Conservation (phyloP, 2,329 filamentous ascomycete species). For the Trichoderma sp. region DNA sequence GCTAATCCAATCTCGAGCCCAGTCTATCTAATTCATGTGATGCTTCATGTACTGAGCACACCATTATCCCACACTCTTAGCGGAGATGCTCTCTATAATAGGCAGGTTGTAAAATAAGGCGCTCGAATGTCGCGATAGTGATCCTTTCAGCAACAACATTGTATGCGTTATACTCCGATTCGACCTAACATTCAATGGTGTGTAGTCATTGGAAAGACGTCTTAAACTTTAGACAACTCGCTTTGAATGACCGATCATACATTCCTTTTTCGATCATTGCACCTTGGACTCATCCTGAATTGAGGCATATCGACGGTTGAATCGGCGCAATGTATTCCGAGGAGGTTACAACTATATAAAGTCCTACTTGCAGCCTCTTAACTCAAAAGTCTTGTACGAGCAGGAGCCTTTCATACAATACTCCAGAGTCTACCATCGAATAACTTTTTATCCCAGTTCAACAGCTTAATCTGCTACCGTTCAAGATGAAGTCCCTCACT, state of each 20-base stretch:
- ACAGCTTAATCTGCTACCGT: neutral
- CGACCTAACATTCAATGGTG: neutral
- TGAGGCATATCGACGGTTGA: neutral
- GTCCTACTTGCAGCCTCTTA: neutral
- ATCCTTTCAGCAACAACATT: neutral
- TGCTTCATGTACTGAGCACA: neutral
- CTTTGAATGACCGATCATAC: neutral
- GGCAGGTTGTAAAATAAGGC: conserved; percentile 4
- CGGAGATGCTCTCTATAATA: conserved; percentile 11
- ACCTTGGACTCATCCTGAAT: neutral
- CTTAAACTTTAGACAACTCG: neutral
- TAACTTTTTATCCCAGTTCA: neutral
- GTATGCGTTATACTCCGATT: neutral
- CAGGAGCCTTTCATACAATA: neutral
- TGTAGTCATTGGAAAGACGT: neutral
- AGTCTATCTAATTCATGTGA: neutral
- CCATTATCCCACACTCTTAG: neutral
- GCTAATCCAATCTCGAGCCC: neutral
- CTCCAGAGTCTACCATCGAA: neutral
- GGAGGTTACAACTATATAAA: conserved; percentile 8
- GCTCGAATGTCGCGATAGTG: neutral
- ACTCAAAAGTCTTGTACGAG: neutral
- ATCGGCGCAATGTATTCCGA: neutral
- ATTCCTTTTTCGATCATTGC: conserved; percentile 20
- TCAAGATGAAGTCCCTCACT: conserved; percentile 14